Evolutionary conservation across 1,139 yeast genomes (phyloP).

Genomic region (Yamadazyma spencermartinsiae): DNA sequence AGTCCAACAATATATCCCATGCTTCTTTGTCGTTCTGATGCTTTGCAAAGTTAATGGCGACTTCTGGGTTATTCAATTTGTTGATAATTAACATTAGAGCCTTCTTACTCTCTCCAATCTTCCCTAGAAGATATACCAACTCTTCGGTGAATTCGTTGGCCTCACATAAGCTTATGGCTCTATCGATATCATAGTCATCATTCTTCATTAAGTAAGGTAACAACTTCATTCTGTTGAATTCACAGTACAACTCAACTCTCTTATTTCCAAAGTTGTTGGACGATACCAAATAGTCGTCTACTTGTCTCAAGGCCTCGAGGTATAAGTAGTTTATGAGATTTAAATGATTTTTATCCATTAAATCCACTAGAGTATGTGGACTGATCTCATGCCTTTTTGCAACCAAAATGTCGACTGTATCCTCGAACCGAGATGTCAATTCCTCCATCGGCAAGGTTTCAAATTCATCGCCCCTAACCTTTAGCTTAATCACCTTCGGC

Average conservation of each 20-base stretch:
- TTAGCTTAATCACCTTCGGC: constrained; percentile 53
- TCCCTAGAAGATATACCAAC: constrained; percentile 77
- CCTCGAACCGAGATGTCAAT: constrained; percentile 39
- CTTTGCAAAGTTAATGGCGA: constrained; percentile 81
- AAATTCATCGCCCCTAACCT: constrained; percentile 33
- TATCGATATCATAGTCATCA: constrained; percentile 65
- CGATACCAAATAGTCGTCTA: constrained; percentile 55
- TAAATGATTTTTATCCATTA: constrained; percentile 45
- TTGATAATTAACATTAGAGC: constrained; percentile 80
- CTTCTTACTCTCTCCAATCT: constrained; percentile 74
- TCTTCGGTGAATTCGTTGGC: constrained; percentile 56
- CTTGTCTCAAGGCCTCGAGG: constrained; percentile 51
- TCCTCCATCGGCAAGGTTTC: constrained; percentile 42
- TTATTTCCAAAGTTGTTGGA: constrained; percentile 58
- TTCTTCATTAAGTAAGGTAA: constrained; percentile 47
- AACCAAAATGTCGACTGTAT: constrained; percentile 57
- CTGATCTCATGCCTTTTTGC: constrained; percentile 64
- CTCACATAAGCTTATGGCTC: constrained; percentile 68
- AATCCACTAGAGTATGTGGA: constrained; percentile 49
- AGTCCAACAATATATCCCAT: constrained; percentile 74
- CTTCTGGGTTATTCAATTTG: constrained; percentile 71
- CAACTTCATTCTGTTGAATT: constrained; percentile 54
- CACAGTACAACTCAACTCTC: constrained; percentile 63
- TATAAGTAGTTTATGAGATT: constrained; percentile 61
- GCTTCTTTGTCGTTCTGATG: constrained; percentile 70